A percentile compares a stretch with the other conserved stretches of the same genome.
Evolutionary conservation across 2,329 filamentous ascomycete species (phyloP).

Genomic region (Sarocladium oryzae): DNA sequence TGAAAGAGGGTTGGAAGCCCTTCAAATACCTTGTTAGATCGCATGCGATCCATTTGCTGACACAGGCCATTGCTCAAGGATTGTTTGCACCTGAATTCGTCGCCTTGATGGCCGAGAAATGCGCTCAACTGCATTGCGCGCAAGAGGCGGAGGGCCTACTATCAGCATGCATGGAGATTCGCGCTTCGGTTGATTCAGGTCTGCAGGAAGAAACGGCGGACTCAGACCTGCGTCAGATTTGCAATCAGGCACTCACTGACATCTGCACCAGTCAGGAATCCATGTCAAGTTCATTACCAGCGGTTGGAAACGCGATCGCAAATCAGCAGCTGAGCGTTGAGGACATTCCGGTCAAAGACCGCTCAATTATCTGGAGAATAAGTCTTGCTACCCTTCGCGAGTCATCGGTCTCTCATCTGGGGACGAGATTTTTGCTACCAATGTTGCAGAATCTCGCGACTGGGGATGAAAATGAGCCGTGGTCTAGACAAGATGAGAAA

Average conservation of each 20-base stretch:
- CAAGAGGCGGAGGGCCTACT: constrained; percentile 1
- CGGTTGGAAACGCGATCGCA: background rate
- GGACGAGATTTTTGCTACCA: constrained; percentile 16
- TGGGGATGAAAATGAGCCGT: constrained; percentile 8
- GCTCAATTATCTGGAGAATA: background rate
- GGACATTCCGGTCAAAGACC: background rate
- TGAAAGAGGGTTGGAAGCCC: constrained; percentile 25
- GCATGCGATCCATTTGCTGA: constrained; percentile 23
- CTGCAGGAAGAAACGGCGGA: background rate
- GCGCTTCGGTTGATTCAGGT: background rate
- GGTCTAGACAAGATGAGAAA: constrained; percentile 10
- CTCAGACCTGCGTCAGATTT: background rate
- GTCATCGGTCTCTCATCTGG: background rate
- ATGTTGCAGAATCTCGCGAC: constrained; percentile 18
- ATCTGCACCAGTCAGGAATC: background rate
- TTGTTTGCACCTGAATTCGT: constrained; percentile 12
- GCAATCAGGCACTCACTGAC: background rate
- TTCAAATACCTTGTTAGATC: constrained; percentile 26
- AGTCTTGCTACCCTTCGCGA: background rate
- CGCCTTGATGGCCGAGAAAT: background rate
- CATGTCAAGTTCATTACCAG: background rate
- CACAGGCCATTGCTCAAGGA: constrained; percentile 23
- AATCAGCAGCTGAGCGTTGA: background rate
- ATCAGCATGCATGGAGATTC: background rate
- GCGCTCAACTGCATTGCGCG: background rate